Evolutionary conservation across 129 eudicot species (phyloP).

Genomic region (Daucus carota): DH1_v3.0 NC_030383.2:50469501-50470000

Average conservation of each 20-base stretch:
- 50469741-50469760: too few relatives aligned
- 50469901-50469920: neutral
- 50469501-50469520: neutral
- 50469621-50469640: neutral
- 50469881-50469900: conserved; percentile 14
- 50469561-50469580: too few relatives aligned
- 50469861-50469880: neutral
- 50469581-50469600: neutral
- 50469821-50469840: neutral
- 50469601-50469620: neutral
- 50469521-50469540: neutral
- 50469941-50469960: too few relatives aligned
- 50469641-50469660: neutral
- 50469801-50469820: too few relatives aligned
- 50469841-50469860: neutral
- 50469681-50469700: too few relatives aligned
- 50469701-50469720: too few relatives aligned
- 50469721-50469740: too few relatives aligned
- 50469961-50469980: too few relatives aligned
- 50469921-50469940: neutral
- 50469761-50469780: neutral
- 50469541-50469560: too few relatives aligned
- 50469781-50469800: conserved; percentile 18
- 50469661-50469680: too few relatives aligned
- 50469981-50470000: too few relatives aligned